These are phyloP conservation scores for Arthrocladium fulminans DNA, from an alignment of 2,329 filamentous ascomycete genomes.

Conservation along the genomic window DNA sequence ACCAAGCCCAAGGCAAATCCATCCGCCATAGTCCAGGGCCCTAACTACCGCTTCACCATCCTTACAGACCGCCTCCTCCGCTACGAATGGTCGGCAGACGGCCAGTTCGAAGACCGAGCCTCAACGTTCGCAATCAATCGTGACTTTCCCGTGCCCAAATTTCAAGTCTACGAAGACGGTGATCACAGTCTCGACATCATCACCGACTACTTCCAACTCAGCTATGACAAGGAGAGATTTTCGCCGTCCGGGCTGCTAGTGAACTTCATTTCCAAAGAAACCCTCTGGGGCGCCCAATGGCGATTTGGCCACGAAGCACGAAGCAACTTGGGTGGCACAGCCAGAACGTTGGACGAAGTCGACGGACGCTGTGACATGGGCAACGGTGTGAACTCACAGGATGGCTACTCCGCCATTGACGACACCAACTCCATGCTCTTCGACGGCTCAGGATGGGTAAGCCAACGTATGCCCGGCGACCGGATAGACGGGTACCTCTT, in stretches of 20 bases:
- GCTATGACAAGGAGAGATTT: constrained; percentile 52
- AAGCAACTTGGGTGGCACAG: constrained; percentile 40
- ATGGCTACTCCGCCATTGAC: constrained; percentile 46
- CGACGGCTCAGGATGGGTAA: constrained; percentile 42
- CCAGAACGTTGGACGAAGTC: constrained; percentile 46
- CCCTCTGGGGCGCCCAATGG: constrained; percentile 40
- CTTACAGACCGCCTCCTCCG: constrained; percentile 49
- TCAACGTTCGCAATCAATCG: constrained; percentile 55
- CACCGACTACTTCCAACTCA: constrained; percentile 47
- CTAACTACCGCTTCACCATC: constrained; percentile 52
- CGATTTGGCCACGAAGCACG: constrained; percentile 41
- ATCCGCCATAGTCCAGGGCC: constrained; percentile 38
- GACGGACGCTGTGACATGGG: constrained; percentile 45
- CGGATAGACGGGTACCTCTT: constrained; percentile 54
- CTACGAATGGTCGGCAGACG: constrained; percentile 54
- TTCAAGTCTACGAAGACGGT: constrained; percentile 30
- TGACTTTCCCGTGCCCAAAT: constrained; percentile 18
- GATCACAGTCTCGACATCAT: constrained; percentile 46
- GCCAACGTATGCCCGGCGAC: constrained; percentile 30
- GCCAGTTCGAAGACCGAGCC: constrained; percentile 53
- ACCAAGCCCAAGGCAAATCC: constrained; percentile 38
- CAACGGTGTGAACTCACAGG: constrained; percentile 43
- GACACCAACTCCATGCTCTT: constrained; percentile 52
- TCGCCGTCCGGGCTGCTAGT: constrained; percentile 42
- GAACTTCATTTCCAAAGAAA: constrained; percentile 36